Evolutionary conservation across 2,329 filamentous ascomycete genomes (phyloP), one percentile per base, ranked within the genome.

Genomic region (Parasarocladium wereldwijsianum): DNA sequence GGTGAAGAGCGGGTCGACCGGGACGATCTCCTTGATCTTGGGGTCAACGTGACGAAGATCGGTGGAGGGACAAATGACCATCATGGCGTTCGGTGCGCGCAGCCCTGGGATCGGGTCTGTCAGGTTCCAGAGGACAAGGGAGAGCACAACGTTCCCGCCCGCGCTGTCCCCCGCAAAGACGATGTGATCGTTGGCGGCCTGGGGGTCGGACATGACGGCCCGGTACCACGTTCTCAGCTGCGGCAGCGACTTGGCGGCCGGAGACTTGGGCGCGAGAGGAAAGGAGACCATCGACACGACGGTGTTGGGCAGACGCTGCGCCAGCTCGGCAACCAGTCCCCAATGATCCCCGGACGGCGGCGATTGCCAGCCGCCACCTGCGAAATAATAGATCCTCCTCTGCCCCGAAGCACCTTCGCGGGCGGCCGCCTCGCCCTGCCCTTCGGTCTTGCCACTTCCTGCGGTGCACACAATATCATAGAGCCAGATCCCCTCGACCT

Each of bases 341-440:
- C 66, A 73, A 36, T 73, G 69, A 27, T 66, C 52, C 0, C 45
- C 38, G 3, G 53, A 56, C 0, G 69, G 59, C 0, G 62, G 62
- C 37, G 51, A 51, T 35, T 65, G 63, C 60, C 68, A 73, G 4
- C 63, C 64, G 6, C 68, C 68, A 2, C 68, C 69, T 0, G 55
- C 54, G 36, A 70, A 70, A 35, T 71, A 73, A 35, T 66, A 61
- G 15, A 74, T 43, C 5, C 45, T 36, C 0, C 36, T n/a, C n/a
- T n/a, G n/a, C n/a, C n/a, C n/a, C n/a, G n/a, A n/a, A 34, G 0
- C 7, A n/a, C n/a, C n/a, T n/a, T n/a, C n/a, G n/a, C n/a, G n/a
- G n/a, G n/a, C n/a, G n/a, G n/a, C n/a, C n/a, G n/a, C n/a, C n/a
- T n/a, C n/a, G n/a, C n/a, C n/a, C n/a, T n/a, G n/a, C 3, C 11